Evolutionary conservation across 805 yeast species (phyloP), one percentile per base, ranked within the genome.

Genomic region (Kodamaea neixiangensis): DNA sequence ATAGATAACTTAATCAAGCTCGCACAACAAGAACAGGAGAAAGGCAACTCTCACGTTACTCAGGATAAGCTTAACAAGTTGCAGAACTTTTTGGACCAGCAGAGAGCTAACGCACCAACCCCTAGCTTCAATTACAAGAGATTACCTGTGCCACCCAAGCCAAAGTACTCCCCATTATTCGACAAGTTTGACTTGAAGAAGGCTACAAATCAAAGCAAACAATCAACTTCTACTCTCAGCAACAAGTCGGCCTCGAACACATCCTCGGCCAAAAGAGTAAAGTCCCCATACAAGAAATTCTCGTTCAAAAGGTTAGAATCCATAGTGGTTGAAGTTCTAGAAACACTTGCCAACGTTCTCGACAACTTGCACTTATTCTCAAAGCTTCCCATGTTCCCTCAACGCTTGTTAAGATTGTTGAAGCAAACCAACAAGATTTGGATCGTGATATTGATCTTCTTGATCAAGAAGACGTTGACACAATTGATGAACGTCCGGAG

Each of bases 341-440:
- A 74, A 55, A 60, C 63, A 2, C 20, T 69, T 34, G 78, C 77
- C 29, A 71, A 69, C 46, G 54, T 74, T 5, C 57, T 74, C 15
- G 79, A 74, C 56, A 74, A 72, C 49, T 61, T 74, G 13, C 77
- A 74, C 51, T 66, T 74, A 41, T 66, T 74, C 25, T 71, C 76
- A 40, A 65, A 69, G 50, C 55, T 74, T 29, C 79, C 79, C 17
- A 69, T 73, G 74, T 74, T 74, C 51, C 79, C 79, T 2, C 56
- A 69, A 49, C 54, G 52, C 18, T 55, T 74, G 7, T 29, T 59
- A 15, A 61, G 60, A 6, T 49, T 73, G 17, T 59, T 74, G 45
- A 71, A 71, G 48, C 74, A 73, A 48, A 74, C 79, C 50, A 74
- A 74, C 56, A 71, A 71, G 54, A 54, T 74, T 40, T 74, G 79